A percentile compares a stretch with the other conserved stretches of the same genome.
These are phyloP conservation scores for Russula vinacea DNA, from an alignment of 768 basidiomycete species.

Conservation along the genomic window DNA sequence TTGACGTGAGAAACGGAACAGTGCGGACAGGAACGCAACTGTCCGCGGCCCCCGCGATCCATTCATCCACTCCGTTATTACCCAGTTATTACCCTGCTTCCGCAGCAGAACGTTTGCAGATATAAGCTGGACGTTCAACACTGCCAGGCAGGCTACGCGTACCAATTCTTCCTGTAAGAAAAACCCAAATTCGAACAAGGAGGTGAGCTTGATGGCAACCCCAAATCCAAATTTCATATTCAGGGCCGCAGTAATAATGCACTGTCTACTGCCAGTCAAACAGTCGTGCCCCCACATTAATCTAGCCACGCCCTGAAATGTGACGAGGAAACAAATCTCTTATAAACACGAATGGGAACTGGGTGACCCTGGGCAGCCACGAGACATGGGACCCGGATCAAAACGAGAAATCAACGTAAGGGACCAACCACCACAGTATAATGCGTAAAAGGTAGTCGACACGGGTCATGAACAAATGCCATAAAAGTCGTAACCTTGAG, in stretches of 20 bases:
- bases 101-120: neutral
- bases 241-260: neutral
- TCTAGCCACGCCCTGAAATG: constrained; percentile 11
- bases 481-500: constrained; percentile 64
- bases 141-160: neutral
- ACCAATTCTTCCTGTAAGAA: neutral
- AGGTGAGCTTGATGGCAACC: neutral
- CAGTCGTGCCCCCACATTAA: constrained; percentile 10
- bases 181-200: neutral
- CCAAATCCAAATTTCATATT: constrained; percentile 10
- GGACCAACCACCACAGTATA: constrained; percentile 29
- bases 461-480: constrained; percentile 32
- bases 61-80: too few relatives aligned
- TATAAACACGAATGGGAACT: constrained; percentile 26
- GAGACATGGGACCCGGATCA: constrained; percentile 18
- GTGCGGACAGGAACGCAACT: too few relatives aligned
- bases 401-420: constrained; percentile 19
- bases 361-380: constrained; percentile 8
- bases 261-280: constrained; percentile 11
- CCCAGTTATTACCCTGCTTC: too few relatives aligned
- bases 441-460: constrained; percentile 33
- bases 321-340: constrained; percentile 22
- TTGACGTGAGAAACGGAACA: neutral
- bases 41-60: too few relatives aligned
- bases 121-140: neutral